Evolutionary conservation across 176 grass and related monocot species (phyloP).

Genomic region (Aechmea fasciata): DNA sequence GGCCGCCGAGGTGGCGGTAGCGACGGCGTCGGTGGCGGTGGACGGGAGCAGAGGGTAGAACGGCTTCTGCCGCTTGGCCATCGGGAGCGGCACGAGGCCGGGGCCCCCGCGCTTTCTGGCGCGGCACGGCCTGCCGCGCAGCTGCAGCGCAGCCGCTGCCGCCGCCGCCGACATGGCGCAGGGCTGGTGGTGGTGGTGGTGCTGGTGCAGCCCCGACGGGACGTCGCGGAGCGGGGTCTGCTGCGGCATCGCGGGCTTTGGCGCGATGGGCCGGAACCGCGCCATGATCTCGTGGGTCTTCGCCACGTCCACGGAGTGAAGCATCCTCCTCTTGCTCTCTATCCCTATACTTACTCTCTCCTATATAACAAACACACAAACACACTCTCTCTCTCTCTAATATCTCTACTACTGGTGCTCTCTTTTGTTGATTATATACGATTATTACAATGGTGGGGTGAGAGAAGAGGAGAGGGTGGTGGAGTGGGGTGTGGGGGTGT

Average conservation of each 20-base stretch:
- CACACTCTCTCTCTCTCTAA: not conserved
- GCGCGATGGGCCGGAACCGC: slow-evolving; percentile 86
- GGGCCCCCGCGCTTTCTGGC: slow-evolving; percentile 52
- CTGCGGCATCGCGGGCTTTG: slow-evolving; percentile 43
- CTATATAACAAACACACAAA: no score
- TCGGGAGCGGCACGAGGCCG: slow-evolving; percentile 5
- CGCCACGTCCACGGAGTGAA: slow-evolving; percentile 54
- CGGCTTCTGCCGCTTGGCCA: slow-evolving; percentile 33
- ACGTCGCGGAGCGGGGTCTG: slow-evolving; percentile 9
- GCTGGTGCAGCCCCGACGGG: not conserved
- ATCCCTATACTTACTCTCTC: not conserved
- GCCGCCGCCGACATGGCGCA: slow-evolving; percentile 1
- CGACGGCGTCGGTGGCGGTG: slow-evolving; percentile 30
- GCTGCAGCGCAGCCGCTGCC: slow-evolving; percentile 27
- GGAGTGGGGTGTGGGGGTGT: slow-evolving; percentile 9
- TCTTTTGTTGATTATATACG: no score
- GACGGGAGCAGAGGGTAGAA: slow-evolving; percentile 27
- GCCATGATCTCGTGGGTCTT: slow-evolving; percentile 96
- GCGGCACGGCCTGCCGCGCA: slow-evolving; percentile 56
- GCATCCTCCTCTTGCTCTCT: slow-evolving; percentile 54
- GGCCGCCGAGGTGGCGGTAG: not conserved
- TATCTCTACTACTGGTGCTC: not conserved
- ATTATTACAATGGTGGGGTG: not conserved
- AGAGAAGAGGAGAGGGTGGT: not conserved
- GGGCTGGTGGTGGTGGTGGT: not conserved